Base-by-base conservation (phyloP, 768 basidiomycete species). In the Mycena maculata region DNA sequence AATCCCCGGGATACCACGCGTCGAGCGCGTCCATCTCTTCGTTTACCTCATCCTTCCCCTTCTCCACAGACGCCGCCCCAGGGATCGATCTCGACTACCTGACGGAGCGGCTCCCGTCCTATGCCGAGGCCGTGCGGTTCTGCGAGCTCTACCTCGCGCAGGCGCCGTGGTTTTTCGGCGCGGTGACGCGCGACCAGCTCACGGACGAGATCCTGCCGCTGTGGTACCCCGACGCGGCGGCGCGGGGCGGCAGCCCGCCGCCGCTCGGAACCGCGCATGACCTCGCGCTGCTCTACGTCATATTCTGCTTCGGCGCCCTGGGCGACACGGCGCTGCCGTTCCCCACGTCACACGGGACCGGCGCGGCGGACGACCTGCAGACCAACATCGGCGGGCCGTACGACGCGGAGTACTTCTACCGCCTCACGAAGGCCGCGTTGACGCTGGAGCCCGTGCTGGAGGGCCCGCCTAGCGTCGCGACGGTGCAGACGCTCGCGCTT, bases 101-200 rank as follows among this genome's bases (percentile, higher is more conserved):
- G 68, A 71, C 87, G 22, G 73, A 78, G 18, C 84, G 86, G 72
- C 82, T 92, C 1, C 92, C 92, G 0, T 76, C 85, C 0, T 90
- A 87, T 83, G 73, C 78, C 10, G 88, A 90, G 39, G 87, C 89
- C 0, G 80, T 77, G 48, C 83, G 86, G 33, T 82, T 93, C 36
- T 85, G 84, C 70, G 84, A 88, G n/a, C 81, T 91, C 15, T 93
- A 93, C 75, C 84, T 92, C 42, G 88, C 89, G n/a, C 88, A 91
- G 72, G 90, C 91, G 3, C 89, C 90, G 0, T 93, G 92, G 92
- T 92, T 92, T 74, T 92, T 91, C 63, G 89, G 91, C 23, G 88
- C 91, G 2, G 86, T 93, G 39, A 88, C 88, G 3, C 80, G 83
- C 47, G 81, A 80, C 18, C 91, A 93, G 67, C 76, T 91, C 11